Evolutionary conservation across 495 filamentous ascomycete genomes (phyloP), one percentile per base, ranked within the genome.

Genomic region (Xylaria longipes): DNA sequence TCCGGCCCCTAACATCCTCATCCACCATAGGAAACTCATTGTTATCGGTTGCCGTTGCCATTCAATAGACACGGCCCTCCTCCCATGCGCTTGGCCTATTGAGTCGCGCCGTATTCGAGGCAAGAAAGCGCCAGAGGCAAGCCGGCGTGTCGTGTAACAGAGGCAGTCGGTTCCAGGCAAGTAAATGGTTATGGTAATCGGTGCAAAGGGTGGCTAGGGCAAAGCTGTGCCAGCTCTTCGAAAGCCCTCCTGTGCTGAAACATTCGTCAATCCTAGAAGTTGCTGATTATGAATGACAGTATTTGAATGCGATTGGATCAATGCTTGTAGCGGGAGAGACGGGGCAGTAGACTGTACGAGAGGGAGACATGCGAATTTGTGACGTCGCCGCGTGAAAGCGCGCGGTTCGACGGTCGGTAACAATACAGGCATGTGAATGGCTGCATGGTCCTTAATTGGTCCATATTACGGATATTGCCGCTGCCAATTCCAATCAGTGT

Each of bases 21-120:
- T 75, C 76, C 77, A 81, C 75, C 22, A 80, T 66, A 4, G 73
- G 75, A n/a, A 73, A 70, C 31, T 77, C 79, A 48, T 77, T 70
- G 60, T 50, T 54, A 29, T 66, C 22, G 46, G 31, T 45, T 48
- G 14, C 25, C 1, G 22, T 29, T 29, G 68, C 68, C 68, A 70
- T 70, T 63, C 68, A 56, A 56, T 22, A 25, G 22, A 41, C 9
- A 25, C 29, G n/a, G 25, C 31, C 12, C 12, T 17, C 65, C 12
- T 39, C 35, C 48, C n/a, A 20, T 54, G 3, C 2, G 33, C 20
- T 8, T 56, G 9, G 20, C 33, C 33, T 39, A 8, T 27, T 66
- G 29, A 37, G 20, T 52, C 37, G 3, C 63, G 25, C 45, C 29
- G 29, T 31, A 25, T 50, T 65, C 2, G 37, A 50, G 43, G 29